Percentiles rank a stretch among this genome's conserved stretches.
These are phyloP conservation scores for Phoma sp. DNA, from an alignment of 2,329 filamentous ascomycete genomes.

Conservation along the genomic window DNA sequence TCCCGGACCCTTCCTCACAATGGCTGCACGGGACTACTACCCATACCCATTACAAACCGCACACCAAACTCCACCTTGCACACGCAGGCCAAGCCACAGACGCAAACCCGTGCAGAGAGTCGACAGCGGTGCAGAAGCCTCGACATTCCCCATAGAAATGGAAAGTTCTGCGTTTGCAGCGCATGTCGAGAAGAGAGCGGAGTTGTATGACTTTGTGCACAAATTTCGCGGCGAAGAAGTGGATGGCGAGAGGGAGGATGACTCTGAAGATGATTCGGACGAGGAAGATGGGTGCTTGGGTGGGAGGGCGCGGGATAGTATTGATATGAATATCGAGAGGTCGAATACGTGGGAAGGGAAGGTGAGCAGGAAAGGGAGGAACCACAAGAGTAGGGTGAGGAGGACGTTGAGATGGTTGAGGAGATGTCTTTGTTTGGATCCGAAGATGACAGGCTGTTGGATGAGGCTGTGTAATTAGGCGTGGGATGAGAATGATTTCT, in stretches of 20 bases:
- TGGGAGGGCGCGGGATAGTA: slow-evolving; percentile 1
- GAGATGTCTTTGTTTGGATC: background rate
- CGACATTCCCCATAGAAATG: too few relatives aligned
- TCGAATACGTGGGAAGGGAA: slow-evolving; percentile 1
- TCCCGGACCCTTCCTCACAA: background rate
- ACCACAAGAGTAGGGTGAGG: background rate
- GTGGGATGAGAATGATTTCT: too few relatives aligned
- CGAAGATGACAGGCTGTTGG: background rate
- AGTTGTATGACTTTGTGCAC: too few relatives aligned
- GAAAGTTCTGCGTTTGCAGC: too few relatives aligned
- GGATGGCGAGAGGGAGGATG: background rate
- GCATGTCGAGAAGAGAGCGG: background rate
- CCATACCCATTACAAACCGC: slow-evolving; percentile 6
- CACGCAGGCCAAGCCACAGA: too few relatives aligned
- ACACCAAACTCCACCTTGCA: background rate
- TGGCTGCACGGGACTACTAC: slow-evolving; percentile 3
- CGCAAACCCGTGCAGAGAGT: too few relatives aligned
- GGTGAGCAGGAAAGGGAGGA: background rate
- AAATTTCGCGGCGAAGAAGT: background rate
- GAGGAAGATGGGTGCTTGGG: background rate
- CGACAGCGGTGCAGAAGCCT: too few relatives aligned
- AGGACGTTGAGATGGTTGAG: background rate
- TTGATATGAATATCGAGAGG: slow-evolving; percentile 4
- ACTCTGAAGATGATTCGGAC: background rate
- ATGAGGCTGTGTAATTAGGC: background rate